Percentiles rank a stretch among this genome's conserved stretches.
These are phyloP conservation scores for Entonaema liquescens DNA, from an alignment of 495 filamentous ascomycete species.

Conservation along the genomic window DNA sequence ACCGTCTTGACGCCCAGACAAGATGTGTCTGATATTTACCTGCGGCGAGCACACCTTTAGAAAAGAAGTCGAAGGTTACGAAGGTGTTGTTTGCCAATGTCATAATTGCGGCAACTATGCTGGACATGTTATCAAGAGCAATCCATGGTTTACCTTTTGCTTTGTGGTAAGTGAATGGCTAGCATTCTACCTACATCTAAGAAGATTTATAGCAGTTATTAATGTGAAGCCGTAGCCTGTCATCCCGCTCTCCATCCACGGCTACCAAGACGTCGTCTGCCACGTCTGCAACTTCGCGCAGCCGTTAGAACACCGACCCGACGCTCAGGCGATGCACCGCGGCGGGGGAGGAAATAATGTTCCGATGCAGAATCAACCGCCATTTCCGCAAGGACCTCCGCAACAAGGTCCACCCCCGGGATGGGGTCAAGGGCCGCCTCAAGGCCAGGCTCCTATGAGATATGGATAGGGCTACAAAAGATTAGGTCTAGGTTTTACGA, in stretches of 20 bases:
- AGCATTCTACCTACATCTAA: background rate
- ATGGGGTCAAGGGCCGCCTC: conserved; percentile 37
- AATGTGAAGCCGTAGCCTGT: conserved; percentile 53
- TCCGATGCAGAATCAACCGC: conserved; percentile 55
- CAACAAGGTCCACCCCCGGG: conserved; percentile 35
- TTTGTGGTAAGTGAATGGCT: conserved; percentile 55
- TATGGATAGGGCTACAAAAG: conserved; percentile 35
- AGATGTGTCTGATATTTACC: conserved; percentile 66
- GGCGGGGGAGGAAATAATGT: conserved; percentile 49
- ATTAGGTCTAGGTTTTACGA: background rate
- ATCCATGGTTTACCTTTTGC: conserved; percentile 68
- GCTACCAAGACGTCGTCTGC: conserved; percentile 64
- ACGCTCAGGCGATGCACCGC: conserved; percentile 57
- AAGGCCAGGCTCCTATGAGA: conserved; percentile 49
- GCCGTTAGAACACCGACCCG: conserved; percentile 61
- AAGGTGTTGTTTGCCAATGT: conserved; percentile 62
- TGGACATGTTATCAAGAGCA: conserved; percentile 59
- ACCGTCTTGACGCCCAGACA: background rate
- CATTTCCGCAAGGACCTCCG: conserved; percentile 17
- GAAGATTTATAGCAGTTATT: background rate
- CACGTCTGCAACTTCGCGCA: conserved; percentile 65
- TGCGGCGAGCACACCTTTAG: conserved; percentile 67
- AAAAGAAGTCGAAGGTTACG: conserved; percentile 62
- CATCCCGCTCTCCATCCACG: conserved; percentile 62
- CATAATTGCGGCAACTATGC: conserved; percentile 66